Percentiles rank a stretch among this genome's conserved stretches.
These are phyloP conservation scores for Zopfia rhizophila DNA, from an alignment of 2,329 filamentous ascomycete genomes.

Conservation along the genomic window DNA sequence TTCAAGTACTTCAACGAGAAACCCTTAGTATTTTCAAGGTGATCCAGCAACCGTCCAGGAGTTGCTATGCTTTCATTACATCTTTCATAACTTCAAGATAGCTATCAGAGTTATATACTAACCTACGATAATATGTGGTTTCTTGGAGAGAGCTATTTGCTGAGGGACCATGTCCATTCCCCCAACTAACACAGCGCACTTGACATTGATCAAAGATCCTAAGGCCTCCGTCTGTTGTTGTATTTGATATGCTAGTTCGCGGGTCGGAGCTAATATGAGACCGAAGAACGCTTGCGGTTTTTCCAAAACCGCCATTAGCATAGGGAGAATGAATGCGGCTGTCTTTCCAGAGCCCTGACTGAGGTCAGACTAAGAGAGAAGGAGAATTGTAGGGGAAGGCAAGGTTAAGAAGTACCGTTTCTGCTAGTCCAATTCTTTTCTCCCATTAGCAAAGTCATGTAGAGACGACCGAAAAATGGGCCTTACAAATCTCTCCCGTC, in stretches of 20 bases:
- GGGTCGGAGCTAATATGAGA: conserved; percentile 91
- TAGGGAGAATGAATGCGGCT: conserved; percentile 91
- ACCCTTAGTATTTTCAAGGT: conserved; percentile 95
- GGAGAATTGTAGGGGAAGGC: no score
- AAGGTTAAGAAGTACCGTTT: no score
- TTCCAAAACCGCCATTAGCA: conserved; percentile 87
- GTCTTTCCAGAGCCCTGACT: conserved; percentile 98
- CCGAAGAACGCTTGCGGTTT: conserved; percentile 87
- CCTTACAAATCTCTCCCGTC: conserved; percentile 76
- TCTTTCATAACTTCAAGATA: no score
- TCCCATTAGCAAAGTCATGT: background rate
- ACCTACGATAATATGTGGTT: conserved; percentile 93
- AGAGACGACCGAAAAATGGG: background rate
- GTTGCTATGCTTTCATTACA: no score
- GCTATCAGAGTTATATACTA: no score
- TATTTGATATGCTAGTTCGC: conserved; percentile 93
- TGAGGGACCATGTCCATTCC: conserved; percentile 97
- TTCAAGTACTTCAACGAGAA: conserved; percentile 85
- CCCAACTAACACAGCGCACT: conserved; percentile 86
- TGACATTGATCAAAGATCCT: conserved; percentile 86
- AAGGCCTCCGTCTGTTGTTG: conserved; percentile 87
- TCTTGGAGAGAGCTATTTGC: conserved; percentile 90
- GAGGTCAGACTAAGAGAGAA: no score
- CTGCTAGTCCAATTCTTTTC: conserved; percentile 80
- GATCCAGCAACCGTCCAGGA: conserved; percentile 81